Conservation (phyloP, 1,284 basidiomycete species). For the Pholiota adiposa region DNA sequence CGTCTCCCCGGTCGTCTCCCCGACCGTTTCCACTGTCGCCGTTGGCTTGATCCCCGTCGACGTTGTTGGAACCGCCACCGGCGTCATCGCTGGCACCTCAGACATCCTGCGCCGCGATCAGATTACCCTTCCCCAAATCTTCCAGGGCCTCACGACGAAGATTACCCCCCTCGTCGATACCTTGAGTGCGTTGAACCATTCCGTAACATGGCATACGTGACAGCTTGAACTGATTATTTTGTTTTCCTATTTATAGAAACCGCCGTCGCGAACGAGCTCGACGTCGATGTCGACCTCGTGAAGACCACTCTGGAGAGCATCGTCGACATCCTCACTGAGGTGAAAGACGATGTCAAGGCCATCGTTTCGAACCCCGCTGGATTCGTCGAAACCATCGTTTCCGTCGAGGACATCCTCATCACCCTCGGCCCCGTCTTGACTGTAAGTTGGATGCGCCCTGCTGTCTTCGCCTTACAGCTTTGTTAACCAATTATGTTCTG, state of each 20-base stretch:
- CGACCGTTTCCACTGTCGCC: not conserved
- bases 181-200: constrained; percentile 5
- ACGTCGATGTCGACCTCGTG: not conserved
- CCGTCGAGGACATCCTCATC: not conserved
- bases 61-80: not conserved
- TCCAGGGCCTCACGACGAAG: not conserved
- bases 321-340: not conserved
- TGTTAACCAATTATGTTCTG: too few species aligned
- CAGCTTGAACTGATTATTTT: not conserved
- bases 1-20: not conserved
- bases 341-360: not conserved
- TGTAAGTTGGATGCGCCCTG: not conserved
- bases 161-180: not conserved
- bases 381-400: not conserved
- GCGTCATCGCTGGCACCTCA: too few species aligned
- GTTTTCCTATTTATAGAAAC: not conserved
- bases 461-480: too few species aligned
- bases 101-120: too few species aligned
- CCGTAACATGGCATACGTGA: too few species aligned
- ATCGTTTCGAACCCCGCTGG: not conserved
- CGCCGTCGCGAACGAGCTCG: not conserved
- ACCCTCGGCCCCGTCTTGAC: not conserved
- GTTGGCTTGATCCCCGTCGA: not conserved
- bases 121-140: not conserved
- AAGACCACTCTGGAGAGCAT: not conserved